Conservation (phyloP, 495 filamentous ascomycete species). For the Chaetomium fimeti region DNA sequence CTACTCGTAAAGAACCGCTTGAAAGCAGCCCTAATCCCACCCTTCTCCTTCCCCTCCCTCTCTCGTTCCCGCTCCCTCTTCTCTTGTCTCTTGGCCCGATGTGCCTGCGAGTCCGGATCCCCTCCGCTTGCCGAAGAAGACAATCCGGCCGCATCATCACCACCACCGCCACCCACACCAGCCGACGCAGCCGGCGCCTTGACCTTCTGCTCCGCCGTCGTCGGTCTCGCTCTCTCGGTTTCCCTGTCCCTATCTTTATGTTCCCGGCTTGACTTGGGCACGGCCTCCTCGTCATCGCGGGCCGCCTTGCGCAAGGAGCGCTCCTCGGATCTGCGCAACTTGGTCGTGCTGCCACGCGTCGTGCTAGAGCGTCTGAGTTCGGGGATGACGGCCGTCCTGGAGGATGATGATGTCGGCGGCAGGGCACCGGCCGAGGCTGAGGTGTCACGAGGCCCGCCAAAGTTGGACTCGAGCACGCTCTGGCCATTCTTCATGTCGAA, state of each 20-base stretch:
- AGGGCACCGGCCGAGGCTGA: neutral
- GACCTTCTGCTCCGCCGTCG: conserved; percentile 16
- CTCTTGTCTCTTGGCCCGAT: conserved; percentile 37
- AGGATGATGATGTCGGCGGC: conserved; percentile 20
- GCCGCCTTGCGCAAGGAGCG: neutral
- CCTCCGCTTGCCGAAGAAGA: conserved; percentile 24
- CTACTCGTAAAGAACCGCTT: conserved; percentile 35
- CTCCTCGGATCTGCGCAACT: conserved; percentile 21
- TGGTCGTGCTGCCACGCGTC: conserved; percentile 24
- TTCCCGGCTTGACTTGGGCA: conserved; percentile 11
- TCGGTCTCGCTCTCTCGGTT: conserved; percentile 10
- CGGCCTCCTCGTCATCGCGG: conserved; percentile 2
- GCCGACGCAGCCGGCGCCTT: conserved; percentile 30
- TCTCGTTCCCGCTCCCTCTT: conserved; percentile 32
- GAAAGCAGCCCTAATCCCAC: conserved; percentile 66
- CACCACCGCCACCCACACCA: neutral
- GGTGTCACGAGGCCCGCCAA: conserved; percentile 21
- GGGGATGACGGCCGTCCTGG: conserved; percentile 21
- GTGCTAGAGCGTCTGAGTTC: conserved; percentile 35
- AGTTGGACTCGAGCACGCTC: conserved; percentile 36
- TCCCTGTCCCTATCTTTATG: conserved; percentile 18
- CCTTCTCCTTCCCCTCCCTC: conserved; percentile 70
- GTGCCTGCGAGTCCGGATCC: conserved; percentile 29
- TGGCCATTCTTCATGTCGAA: conserved; percentile 42
- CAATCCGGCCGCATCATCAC: conserved; percentile 8